A percentile compares a stretch with the other conserved stretches of the same genome.
Evolutionary conservation across 2,329 filamentous ascomycete species (phyloP).

Genomic region (Orbilia oligospora): DNA sequence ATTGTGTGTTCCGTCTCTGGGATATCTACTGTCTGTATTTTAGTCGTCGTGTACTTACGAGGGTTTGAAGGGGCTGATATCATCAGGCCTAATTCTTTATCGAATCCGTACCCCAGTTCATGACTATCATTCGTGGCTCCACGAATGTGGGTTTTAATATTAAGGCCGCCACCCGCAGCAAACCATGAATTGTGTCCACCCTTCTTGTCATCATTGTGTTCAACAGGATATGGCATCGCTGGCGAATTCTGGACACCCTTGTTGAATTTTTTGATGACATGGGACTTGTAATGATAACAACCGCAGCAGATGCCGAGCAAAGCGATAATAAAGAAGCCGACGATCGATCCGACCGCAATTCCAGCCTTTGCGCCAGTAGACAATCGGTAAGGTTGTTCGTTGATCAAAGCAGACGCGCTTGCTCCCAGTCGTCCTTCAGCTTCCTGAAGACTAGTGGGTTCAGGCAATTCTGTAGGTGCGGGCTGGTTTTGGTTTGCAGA

Average conservation of each 20-base stretch:
- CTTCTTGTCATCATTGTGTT: slow-evolving; percentile 39
- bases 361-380: slow-evolving; percentile 50
- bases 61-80: slow-evolving; percentile 59
- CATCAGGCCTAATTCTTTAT: slow-evolving; percentile 61
- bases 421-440: slow-evolving; percentile 50
- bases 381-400: slow-evolving; percentile 43
- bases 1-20: slow-evolving; percentile 54
- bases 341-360: slow-evolving; percentile 45
- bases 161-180: slow-evolving; percentile 39
- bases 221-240: slow-evolving; percentile 25
- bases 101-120: slow-evolving; percentile 60
- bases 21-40: slow-evolving; percentile 60
- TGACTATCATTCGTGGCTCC: slow-evolving; percentile 58
- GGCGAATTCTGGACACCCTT: slow-evolving; percentile 32
- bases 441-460: slow-evolving; percentile 57
- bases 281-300: slow-evolving; percentile 53
- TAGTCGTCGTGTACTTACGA: slow-evolving; percentile 60
- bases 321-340: slow-evolving; percentile 44
- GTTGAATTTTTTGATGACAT: slow-evolving; percentile 59
- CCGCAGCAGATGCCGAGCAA: slow-evolving; percentile 42
- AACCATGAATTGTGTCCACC: slow-evolving; percentile 55
- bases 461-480: slow-evolving; percentile 33
- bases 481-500: slow-evolving; percentile 30
- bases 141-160: slow-evolving; percentile 47
- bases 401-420: slow-evolving; percentile 55